phyloP scores from a whole-genome alignment of 371 early-diverging fungal species.

The Blakeslea trispora region DNA sequence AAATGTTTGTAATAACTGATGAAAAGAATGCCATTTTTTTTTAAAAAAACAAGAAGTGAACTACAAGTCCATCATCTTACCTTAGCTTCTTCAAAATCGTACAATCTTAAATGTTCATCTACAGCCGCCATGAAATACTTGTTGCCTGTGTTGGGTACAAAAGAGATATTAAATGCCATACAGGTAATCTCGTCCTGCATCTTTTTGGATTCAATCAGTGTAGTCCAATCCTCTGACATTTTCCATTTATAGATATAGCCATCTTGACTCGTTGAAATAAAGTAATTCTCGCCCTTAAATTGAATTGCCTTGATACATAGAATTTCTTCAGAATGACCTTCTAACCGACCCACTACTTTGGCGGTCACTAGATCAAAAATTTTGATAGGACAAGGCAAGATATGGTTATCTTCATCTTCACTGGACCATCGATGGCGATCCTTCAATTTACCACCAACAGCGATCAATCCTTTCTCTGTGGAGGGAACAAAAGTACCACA shows the following conservation, averaged over 20 bases:
- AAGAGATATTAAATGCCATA: conserved; percentile 92
- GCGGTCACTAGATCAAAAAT: conserved; percentile 78
- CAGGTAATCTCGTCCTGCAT: conserved; percentile 85
- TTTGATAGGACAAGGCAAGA: conserved; percentile 86
- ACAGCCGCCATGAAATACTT: conserved; percentile 87
- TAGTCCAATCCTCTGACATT: conserved; percentile 73
- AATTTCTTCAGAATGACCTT: conserved; percentile 87
- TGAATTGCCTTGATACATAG: conserved; percentile 73
- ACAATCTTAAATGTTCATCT: conserved; percentile 82
- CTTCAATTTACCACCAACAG: conserved; percentile 61
- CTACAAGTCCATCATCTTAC: conserved; percentile 33
- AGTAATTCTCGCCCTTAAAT: conserved; percentile 78
- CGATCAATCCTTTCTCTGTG: conserved; percentile 42
- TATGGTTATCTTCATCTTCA: conserved; percentile 88
- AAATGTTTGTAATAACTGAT: conserved; percentile 75
- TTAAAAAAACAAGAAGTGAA: background rate
- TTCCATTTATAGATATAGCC: conserved; percentile 89
- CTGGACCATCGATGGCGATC: conserved; percentile 84
- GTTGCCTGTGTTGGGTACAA: conserved; percentile 89
- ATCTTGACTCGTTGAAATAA: conserved; percentile 88
- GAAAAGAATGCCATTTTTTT: background rate
- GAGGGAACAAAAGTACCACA: conserved; percentile 77
- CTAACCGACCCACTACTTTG: conserved; percentile 67
- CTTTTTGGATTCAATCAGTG: conserved; percentile 53
- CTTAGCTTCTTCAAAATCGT: conserved; percentile 80